phyloP scores from a whole-genome alignment of 768 basidiomycete genomes.

The Stropharia rugosoannulata region DNA sequence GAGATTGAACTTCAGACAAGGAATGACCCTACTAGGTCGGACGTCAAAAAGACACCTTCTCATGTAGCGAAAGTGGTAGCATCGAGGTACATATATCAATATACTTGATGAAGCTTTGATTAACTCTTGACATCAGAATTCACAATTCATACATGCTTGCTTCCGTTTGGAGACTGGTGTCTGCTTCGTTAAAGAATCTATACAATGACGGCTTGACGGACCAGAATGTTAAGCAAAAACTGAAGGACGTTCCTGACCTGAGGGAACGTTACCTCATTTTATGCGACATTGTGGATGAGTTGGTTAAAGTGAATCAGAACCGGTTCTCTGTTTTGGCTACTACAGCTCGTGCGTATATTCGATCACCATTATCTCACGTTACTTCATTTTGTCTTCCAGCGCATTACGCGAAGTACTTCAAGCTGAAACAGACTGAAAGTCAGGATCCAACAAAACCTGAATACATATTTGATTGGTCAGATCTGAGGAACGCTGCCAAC shows the following conservation, averaged over 20 bases:
- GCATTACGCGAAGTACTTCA: conserved; percentile 74
- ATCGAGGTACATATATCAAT: conserved; percentile 45
- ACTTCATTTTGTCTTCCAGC: conserved; percentile 35
- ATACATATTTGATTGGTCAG: conserved; percentile 64
- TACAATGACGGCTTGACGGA: conserved; percentile 56
- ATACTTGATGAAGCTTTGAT: background rate
- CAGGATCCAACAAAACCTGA: conserved; percentile 44
- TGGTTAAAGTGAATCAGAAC: conserved; percentile 62
- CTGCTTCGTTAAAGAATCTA: conserved; percentile 54
- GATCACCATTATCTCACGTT: conserved; percentile 4
- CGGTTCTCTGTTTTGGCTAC: conserved; percentile 70
- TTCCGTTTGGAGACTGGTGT: conserved; percentile 79
- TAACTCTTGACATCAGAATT: conserved; percentile 43
- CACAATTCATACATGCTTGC: conserved; percentile 84
- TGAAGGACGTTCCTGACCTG: conserved; percentile 50
- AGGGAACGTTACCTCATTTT: conserved; percentile 62
- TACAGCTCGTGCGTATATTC: conserved; percentile 55
- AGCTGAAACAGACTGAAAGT: conserved; percentile 42
- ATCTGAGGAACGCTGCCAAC: conserved; percentile 59
- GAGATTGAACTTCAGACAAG: conserved; percentile 56
- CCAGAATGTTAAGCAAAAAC: conserved; percentile 44
- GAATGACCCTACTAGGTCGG: conserved; percentile 31
- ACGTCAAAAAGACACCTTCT: conserved; percentile 38
- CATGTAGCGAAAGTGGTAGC: conserved; percentile 58
- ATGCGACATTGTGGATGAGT: conserved; percentile 58